These are phyloP conservation scores for Pythium apleroticum DNA, from an alignment of 352 stramenopile genomes.

Conservation along the genomic window DNA sequence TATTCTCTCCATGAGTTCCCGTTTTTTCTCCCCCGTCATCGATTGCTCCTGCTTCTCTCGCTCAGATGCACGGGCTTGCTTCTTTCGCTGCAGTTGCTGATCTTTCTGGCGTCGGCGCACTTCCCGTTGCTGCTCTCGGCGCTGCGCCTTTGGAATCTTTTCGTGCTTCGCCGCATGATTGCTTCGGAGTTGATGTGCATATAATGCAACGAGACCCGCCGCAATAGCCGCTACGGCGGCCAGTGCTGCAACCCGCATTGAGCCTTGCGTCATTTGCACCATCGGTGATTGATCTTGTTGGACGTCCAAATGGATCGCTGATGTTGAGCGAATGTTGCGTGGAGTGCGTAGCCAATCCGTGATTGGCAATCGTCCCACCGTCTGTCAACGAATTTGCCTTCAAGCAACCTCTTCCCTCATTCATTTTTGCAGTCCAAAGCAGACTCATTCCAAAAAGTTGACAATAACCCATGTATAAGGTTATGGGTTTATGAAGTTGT, in stretches of 20 bases:
- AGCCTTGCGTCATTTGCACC: not conserved
- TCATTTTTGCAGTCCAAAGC: not conserved
- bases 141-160: slow-evolving; percentile 2
- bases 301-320: slow-evolving; percentile 13
- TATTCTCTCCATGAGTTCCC: slow-evolving; percentile 51
- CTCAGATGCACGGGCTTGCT: slow-evolving; percentile 6
- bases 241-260: not conserved
- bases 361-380: slow-evolving; percentile 1
- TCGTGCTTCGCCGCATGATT: too few species aligned
- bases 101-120: slow-evolving; percentile 22
- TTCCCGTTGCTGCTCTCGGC: slow-evolving; percentile 18
- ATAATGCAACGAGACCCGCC: not conserved
- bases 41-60: not conserved
- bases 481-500: not conserved
- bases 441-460: too few species aligned
- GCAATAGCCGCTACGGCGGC: not conserved
- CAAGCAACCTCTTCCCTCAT: slow-evolving; percentile 9
- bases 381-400: slow-evolving; percentile 21
- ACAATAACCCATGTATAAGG: not conserved
- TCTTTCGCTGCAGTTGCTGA: slow-evolving; percentile 12
- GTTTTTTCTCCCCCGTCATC: slow-evolving; percentile 47
- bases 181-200: not conserved
- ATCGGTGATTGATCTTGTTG: not conserved
- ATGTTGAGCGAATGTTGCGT: slow-evolving; percentile 18
- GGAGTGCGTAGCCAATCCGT: slow-evolving; percentile 11